Evolutionary conservation across 164 flowering plant genomes (phyloP).

Genomic region (Dillenia suffruticosa): DNA sequence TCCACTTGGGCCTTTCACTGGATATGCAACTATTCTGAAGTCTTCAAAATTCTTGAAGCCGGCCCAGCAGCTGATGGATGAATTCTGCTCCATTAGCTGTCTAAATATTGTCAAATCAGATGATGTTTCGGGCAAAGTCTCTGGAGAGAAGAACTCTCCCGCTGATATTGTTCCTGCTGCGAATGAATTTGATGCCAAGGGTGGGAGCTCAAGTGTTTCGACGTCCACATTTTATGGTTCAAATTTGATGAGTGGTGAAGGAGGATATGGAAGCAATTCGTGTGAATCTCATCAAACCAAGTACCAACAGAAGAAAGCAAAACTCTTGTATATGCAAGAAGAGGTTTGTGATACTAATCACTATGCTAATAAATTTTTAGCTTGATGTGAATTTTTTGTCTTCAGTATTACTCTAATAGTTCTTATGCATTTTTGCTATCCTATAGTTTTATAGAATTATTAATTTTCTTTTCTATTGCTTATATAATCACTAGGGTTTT

Average conservation of each 20-base stretch:
- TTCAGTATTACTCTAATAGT: no score
- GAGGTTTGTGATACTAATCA: conserved; percentile 57
- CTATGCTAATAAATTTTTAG: neutral
- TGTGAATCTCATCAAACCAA: conserved; percentile 42
- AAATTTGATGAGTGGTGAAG: conserved; percentile 21
- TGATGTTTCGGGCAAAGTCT: conserved; percentile 21
- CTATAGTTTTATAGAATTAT: no score
- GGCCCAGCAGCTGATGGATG: conserved; percentile 65
- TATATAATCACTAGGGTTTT: no score
- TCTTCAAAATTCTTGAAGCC: conserved; percentile 74
- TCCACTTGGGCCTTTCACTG: conserved; percentile 95
- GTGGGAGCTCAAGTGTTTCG: conserved; percentile 24
- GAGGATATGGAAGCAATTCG: conserved; percentile 24
- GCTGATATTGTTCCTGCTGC: conserved; percentile 18
- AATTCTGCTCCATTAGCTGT: conserved; percentile 30
- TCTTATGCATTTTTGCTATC: no score
- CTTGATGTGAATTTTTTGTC: no score
- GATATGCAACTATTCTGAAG: conserved; percentile 75
- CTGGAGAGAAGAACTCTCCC: conserved; percentile 24
- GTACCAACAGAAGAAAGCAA: conserved; percentile 62
- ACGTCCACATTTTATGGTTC: conserved; percentile 32
- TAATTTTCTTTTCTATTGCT: no score
- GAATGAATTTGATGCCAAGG: conserved; percentile 18
- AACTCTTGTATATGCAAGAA: conserved; percentile 65
- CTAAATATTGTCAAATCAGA: conserved; percentile 7